Base-by-base conservation (phyloP, 169 alveolate genomes). In the Plasmodium vivax region DNA sequence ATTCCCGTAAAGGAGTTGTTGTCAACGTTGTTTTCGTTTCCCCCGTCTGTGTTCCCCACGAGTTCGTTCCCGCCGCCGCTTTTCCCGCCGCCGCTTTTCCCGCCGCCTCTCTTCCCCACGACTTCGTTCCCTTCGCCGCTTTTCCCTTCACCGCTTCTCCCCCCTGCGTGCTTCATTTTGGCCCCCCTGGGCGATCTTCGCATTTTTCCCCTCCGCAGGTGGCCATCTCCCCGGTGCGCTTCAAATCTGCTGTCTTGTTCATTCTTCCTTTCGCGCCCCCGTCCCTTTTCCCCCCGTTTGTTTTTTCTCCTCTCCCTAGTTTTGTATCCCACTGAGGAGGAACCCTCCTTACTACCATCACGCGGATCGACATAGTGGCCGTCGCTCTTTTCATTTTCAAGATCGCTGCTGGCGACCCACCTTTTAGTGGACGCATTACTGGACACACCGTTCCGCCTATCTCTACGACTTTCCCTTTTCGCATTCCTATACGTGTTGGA, bases 1-100 rank as follows among this genome's bases (percentile, higher is more conserved):
- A 87, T 87, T 47, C 85, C 85, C 14, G 41, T 77, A 77, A 75
- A 87, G 5, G 93, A 87, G 32, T 77, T 87, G 7, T 87, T 77
- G 10, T 75, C 87, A 32, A 83, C 8, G 34, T 83, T 83, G 45
- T 83, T 71, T 36, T 51, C 79, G 32, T 32, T 38, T 7, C 36
- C 62, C 2, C 5, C 45, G 32, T 23, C 8, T 84, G 16, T 54
- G 8, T 83, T 34, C 77, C 43, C 16, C 38, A 34, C 73, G 30
- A 68, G 10, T n/a, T 23, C 6, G 38, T 23, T 23, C 27, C 27
- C 27, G 27, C 27, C 27, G 27, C 27, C 27, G 27, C 27, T 23
- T 23, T 23, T 23, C 27, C 27, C 27, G 27, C 0, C 27, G 27
- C 27, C 27, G 27, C 27, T 23, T 23, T 23, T 23, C 27, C 27